Percentiles rank a stretch among this genome's conserved stretches.
Conservation (phyloP, 2,329 filamentous ascomycete genomes). For the Tolypocladium sp. region DNA sequence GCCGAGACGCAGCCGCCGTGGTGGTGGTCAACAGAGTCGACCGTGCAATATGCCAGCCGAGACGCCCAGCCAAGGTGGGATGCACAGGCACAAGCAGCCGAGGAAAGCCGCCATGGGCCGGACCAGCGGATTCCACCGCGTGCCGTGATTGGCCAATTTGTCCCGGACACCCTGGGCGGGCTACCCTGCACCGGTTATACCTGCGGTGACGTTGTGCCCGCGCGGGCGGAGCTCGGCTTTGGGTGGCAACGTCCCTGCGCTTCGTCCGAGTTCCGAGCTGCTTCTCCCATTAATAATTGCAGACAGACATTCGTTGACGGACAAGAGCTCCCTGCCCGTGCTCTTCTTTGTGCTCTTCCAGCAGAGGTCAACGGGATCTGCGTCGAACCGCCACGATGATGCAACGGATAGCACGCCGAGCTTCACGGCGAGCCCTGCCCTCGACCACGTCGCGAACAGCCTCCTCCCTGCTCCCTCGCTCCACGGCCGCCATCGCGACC, state of each 20-base stretch:
- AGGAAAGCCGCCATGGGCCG: conserved; percentile 22
- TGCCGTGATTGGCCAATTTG: conserved; percentile 18
- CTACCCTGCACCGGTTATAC: no score
- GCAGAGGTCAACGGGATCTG: not conserved
- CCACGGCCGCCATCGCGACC: conserved; percentile 7
- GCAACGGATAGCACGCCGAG: conserved; percentile 21
- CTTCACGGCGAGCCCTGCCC: conserved; percentile 14
- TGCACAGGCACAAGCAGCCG: conserved; percentile 16
- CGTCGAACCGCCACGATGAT: conserved; percentile 14
- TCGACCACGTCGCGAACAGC: conserved; percentile 10
- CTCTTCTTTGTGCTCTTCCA: no score
- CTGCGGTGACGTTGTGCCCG: not conserved
- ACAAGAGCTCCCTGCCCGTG: not conserved
- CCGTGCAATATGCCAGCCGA: not conserved
- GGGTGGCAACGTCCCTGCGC: not conserved
- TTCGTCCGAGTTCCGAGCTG: not conserved
- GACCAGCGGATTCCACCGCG: conserved; percentile 8
- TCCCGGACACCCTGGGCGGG: not conserved
- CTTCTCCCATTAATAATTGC: not conserved
- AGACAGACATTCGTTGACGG: not conserved
- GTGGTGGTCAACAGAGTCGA: not conserved
- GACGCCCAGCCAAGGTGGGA: not conserved
- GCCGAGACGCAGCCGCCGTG: not conserved
- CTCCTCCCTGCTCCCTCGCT: conserved; percentile 5
- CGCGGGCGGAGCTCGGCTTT: not conserved